These are phyloP conservation scores for Penicillium aurantiogriseum DNA, from an alignment of 2,329 filamentous ascomycete genomes.

Conservation along the genomic window DNA sequence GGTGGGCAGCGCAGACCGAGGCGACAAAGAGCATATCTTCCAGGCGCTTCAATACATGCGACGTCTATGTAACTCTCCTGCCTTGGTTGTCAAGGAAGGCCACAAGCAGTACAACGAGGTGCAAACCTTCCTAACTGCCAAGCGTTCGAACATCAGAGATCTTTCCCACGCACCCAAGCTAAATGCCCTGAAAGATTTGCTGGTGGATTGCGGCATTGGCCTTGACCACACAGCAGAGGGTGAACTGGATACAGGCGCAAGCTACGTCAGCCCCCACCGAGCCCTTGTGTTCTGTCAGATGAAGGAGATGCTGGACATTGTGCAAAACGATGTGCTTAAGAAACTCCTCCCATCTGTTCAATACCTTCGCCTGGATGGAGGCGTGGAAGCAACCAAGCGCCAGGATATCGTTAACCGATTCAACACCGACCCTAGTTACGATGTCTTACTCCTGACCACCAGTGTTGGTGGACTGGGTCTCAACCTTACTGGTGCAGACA, in stretches of 20 bases:
- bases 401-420: slow-evolving; percentile 99
- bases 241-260: slow-evolving; percentile 58
- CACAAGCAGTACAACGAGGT: slow-evolving; percentile 89
- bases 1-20: slow-evolving; percentile 80
- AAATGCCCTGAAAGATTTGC: slow-evolving; percentile 79
- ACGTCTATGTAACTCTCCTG: slow-evolving; percentile 96
- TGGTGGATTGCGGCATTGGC: slow-evolving; percentile 98
- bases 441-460: slow-evolving; percentile 88
- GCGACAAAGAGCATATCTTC: slow-evolving; percentile 98
- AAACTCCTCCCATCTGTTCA: slow-evolving; percentile 90
- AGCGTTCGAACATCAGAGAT: slow-evolving; percentile 80
- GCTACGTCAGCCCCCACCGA: slow-evolving; percentile 92
- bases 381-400: slow-evolving; percentile 86
- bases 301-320: slow-evolving; percentile 99
- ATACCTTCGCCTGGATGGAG: slow-evolving; percentile 89
- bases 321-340: slow-evolving; percentile 88
- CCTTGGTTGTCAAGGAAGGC: slow-evolving; percentile 90
- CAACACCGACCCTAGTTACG: slow-evolving; percentile 95
- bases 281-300: slow-evolving; percentile 98
- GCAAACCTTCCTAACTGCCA: slow-evolving; percentile 72
- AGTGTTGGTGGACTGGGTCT: slow-evolving; percentile 92
- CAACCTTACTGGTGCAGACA: slow-evolving; percentile 94
- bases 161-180: slow-evolving; percentile 88
- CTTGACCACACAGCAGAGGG: slow-evolving; percentile 59
- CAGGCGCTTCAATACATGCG: slow-evolving; percentile 99